Base-by-base conservation (phyloP, 2,329 filamentous ascomycete species). In the Fusarium dlaminii region DNA sequence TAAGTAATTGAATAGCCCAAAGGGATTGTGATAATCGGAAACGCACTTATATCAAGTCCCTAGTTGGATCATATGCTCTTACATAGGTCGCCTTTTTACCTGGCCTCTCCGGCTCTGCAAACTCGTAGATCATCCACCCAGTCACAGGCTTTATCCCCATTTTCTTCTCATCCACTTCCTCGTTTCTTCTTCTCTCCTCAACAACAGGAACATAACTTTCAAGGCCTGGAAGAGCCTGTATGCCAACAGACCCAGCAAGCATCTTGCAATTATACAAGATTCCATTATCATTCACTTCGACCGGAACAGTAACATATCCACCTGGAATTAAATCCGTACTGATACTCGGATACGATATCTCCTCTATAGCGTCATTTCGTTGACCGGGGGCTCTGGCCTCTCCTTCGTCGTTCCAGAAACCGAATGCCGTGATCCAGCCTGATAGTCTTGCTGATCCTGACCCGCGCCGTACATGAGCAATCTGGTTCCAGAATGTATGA, bases 241-340 rank as follows among this genome's bases (percentile, higher is more conserved):
- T 63, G 1, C 54, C 60, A 1, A 48, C 7, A 10, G 60, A 63
- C 0, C 60, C 60, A 29, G 60, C 34, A 5, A 40, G 1, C 60
- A 63, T 63, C 18, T n/a, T 60, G 27, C 42, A 63, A 6, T 14
- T 2, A 11, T 63, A n/a, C 34, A 7, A 1, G 3, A 3, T 32
- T 0, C 22, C 18, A 0, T 9, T 2, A 1, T 63, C 34, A 1
- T 30, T 0, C 0, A 60, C 27, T 7, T 34, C 18, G 3, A 63
- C 42, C 14, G 60, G 54, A 6, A 60, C 54, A 14, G 40, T 34
- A 34, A 60, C 60, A 1, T 34, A 60, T 2, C 60, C 60, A 20
- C 40, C 8, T 1, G 60, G 34, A 12, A 63, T 27, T 1, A 13
- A 4, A 4, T 14, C 1, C 1, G 54, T 46, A 0, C 15, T 5